Evolutionary conservation across 371 early-diverging fungal genomes (phyloP).

Genomic region (Mucor piriformis): DNA sequence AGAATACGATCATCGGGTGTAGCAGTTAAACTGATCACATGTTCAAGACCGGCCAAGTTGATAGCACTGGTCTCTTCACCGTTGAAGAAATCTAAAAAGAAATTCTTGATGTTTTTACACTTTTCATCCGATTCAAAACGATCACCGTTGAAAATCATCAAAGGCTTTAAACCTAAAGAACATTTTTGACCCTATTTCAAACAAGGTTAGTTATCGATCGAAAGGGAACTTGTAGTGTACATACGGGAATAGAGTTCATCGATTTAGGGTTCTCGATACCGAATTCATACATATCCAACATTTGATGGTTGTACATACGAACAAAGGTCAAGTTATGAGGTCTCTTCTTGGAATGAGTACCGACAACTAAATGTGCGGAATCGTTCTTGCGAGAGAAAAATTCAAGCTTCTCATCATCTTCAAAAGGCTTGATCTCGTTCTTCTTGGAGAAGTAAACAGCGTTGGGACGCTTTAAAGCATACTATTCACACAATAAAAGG

Average conservation of each 20-base stretch:
- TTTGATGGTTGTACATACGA: conserved; percentile 89
- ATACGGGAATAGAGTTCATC: conserved; percentile 76
- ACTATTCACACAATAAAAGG: conserved; percentile 49
- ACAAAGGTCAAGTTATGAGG: conserved; percentile 92
- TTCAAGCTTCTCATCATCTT: conserved; percentile 88
- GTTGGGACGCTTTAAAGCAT: conserved; percentile 89
- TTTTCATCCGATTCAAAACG: conserved; percentile 74
- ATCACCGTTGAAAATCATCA: conserved; percentile 91
- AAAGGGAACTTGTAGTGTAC: background rate
- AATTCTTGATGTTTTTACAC: conserved; percentile 76
- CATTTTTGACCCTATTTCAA: conserved; percentile 66
- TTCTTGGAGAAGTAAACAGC: conserved; percentile 89
- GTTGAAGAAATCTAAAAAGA: conserved; percentile 91
- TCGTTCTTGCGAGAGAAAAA: conserved; percentile 96
- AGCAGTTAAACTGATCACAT: conserved; percentile 86
- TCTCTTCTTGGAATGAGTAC: conserved; percentile 94
- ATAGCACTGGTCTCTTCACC: conserved; percentile 76
- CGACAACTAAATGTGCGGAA: conserved; percentile 86
- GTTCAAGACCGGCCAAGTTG: conserved; percentile 87
- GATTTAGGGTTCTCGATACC: conserved; percentile 72
- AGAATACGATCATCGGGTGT: conserved; percentile 70
- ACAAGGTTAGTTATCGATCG: background rate
- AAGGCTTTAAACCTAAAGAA: conserved; percentile 87
- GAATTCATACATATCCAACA: conserved; percentile 96
- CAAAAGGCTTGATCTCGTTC: conserved; percentile 96